phyloP scores from a whole-genome alignment of 257 asterid genomes.

The Gentiana macrophylla region DNA sequence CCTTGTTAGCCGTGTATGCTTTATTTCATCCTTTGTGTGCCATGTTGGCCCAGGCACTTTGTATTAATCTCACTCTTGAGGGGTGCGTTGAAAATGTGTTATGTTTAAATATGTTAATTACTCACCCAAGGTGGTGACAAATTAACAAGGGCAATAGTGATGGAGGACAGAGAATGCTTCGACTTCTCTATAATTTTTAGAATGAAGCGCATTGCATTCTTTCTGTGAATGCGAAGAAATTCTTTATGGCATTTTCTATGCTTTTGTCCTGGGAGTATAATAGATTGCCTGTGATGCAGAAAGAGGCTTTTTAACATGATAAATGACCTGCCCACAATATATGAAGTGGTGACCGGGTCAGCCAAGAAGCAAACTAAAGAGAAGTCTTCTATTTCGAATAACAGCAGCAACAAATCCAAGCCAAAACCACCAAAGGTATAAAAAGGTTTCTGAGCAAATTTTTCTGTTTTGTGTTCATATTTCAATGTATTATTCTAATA shows the following conservation, averaged over 20 bases:
- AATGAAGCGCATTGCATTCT: too few species aligned
- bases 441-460: background rate
- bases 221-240: too few species aligned
- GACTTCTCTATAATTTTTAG: too few species aligned
- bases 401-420: conserved; percentile 51
- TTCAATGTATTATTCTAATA: background rate
- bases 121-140: too few species aligned
- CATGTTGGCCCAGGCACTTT: conserved; percentile 79
- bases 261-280: too few species aligned
- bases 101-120: too few species aligned
- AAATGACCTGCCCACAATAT: conserved; percentile 27
- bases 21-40: conserved; percentile 70
- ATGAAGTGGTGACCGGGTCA: conserved; percentile 25
- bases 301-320: conserved; percentile 26
- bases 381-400: conserved; percentile 45
- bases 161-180: too few species aligned
- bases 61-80: conserved; percentile 78
- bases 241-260: too few species aligned
- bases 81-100: conserved; percentile 21
- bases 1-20: conserved; percentile 61
- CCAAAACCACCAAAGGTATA: conserved; percentile 41
- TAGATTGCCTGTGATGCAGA: background rate
- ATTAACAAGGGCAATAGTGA: too few species aligned
- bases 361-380: conserved; percentile 33
- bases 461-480: background rate